Conservation (phyloP, 192 early-diverging fungal genomes). For the Phycomyces nitens region DNA sequence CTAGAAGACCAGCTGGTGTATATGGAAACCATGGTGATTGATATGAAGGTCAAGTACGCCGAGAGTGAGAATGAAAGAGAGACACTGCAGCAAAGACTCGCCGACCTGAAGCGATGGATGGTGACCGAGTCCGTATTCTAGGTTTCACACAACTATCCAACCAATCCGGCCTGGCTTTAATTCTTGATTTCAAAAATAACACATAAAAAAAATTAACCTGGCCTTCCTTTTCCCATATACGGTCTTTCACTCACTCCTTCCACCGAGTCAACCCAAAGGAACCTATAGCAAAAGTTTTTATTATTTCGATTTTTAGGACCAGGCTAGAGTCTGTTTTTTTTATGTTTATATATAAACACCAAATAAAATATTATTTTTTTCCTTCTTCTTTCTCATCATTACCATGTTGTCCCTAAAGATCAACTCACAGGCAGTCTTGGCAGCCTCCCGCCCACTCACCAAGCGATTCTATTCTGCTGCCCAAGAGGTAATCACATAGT, state of each 20-base stretch:
- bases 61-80: constrained; percentile 82
- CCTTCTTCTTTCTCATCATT: not conserved
- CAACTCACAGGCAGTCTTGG: not conserved
- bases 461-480: constrained; percentile 14
- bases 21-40: constrained; percentile 65
- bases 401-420: not conserved
- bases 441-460: not conserved
- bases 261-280: constrained; percentile 37
- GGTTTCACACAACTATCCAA: not conserved
- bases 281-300: constrained; percentile 34
- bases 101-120: constrained; percentile 61
- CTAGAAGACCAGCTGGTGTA: constrained; percentile 62
- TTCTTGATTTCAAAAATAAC: too few relatives aligned
- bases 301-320: constrained; percentile 14
- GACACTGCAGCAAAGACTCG: constrained; percentile 58
- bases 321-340: not conserved
- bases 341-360: not conserved
- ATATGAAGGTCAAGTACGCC: constrained; percentile 76
- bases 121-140: constrained; percentile 14
- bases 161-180: too few relatives aligned
- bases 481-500: constrained; percentile 12
- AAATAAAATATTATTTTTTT: constrained; percentile 1
- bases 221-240: too few relatives aligned
- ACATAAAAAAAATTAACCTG: too few relatives aligned
- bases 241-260: constrained; percentile 15